Percentiles rank a stretch among this genome's conserved stretches.
phyloP scores from a whole-genome alignment of 257 asterid species.

The Osmanthus fragrans region DNA sequence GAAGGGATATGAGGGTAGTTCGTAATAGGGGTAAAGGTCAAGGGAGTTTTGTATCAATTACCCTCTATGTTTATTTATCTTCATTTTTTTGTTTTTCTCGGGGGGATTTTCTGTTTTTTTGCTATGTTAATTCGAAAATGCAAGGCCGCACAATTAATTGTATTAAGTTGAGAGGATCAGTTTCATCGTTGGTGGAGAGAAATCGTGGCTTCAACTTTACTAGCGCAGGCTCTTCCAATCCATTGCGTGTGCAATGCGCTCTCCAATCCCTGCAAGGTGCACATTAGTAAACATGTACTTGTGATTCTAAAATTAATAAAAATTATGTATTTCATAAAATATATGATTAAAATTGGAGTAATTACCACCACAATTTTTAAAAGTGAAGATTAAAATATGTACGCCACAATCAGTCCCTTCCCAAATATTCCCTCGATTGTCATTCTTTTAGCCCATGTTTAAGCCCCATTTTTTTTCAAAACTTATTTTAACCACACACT shows the following conservation, averaged over 20 bases:
- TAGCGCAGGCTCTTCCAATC: slow-evolving; percentile 37
- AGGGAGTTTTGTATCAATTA: too few relatives aligned
- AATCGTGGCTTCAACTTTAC: slow-evolving; percentile 56
- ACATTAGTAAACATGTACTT: slow-evolving; percentile 26
- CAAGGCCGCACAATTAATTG: slow-evolving; percentile 31
- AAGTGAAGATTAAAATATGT: too few relatives aligned
- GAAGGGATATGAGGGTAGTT: too few relatives aligned
- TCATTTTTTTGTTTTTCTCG: background rate
- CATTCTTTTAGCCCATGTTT: too few relatives aligned
- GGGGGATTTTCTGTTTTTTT: slow-evolving; percentile 11
- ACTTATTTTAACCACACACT: too few relatives aligned
- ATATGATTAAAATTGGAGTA: background rate
- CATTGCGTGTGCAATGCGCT: slow-evolving; percentile 24
- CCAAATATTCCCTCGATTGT: too few relatives aligned
- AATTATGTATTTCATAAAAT: too few relatives aligned
- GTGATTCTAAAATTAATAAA: slow-evolving; percentile 28
- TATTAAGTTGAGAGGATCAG: slow-evolving; percentile 20
- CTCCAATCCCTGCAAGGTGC: slow-evolving; percentile 28
- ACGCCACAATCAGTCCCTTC: too few relatives aligned
- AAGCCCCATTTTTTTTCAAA: too few relatives aligned
- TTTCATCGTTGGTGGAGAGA: slow-evolving; percentile 6
- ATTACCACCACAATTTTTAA: too few relatives aligned
- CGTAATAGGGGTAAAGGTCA: too few relatives aligned
- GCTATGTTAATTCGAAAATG: slow-evolving; percentile 12
- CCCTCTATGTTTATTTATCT: background rate